These are phyloP conservation scores for Pelargonium nanum DNA, from an alignment of 345 rosid species.

Conservation along the genomic window DNA sequence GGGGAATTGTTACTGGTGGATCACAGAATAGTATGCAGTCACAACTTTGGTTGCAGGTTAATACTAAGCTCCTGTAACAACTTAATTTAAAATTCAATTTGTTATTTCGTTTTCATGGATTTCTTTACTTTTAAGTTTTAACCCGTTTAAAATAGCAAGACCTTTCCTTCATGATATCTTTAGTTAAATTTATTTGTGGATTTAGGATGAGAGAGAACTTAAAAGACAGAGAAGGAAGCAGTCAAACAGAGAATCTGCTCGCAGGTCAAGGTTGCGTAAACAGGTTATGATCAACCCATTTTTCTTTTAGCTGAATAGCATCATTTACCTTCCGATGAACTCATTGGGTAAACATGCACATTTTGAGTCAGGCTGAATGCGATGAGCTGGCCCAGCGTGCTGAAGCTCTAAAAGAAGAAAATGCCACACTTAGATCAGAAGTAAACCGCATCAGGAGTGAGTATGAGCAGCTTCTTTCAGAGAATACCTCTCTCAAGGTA, in stretches of 20 bases:
- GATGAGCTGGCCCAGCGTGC: constrained; percentile 92
- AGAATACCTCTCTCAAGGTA: constrained; percentile 81
- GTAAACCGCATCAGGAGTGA: constrained; percentile 59
- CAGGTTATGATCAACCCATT: constrained; percentile 45
- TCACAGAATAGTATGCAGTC: constrained; percentile 66
- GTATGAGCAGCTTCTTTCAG: constrained; percentile 65
- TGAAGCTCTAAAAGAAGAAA: constrained; percentile 74
- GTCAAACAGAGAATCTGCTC: constrained; percentile 97
- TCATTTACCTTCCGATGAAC: constrained; percentile 3
- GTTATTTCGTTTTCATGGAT: neutral
- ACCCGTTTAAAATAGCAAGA: too few relatives aligned
- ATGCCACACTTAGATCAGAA: constrained; percentile 73
- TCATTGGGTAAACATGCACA: constrained; percentile 10
- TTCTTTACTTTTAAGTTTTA: too few relatives aligned
- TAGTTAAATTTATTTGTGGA: constrained; percentile 2
- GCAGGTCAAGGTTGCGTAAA: constrained; percentile 90
- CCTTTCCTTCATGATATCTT: neutral
- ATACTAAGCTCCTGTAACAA: neutral
- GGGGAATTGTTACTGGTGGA: constrained; percentile 47
- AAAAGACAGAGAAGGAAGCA: constrained; percentile 95
- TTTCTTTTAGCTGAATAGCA: neutral
- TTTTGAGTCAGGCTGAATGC: constrained; percentile 81
- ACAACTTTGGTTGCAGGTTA: constrained; percentile 82
- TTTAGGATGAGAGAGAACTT: constrained; percentile 86
- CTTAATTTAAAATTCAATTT: neutral